Conservation (phyloP, 345 rosid genomes). For the Barbarea vulgaris region DNA sequence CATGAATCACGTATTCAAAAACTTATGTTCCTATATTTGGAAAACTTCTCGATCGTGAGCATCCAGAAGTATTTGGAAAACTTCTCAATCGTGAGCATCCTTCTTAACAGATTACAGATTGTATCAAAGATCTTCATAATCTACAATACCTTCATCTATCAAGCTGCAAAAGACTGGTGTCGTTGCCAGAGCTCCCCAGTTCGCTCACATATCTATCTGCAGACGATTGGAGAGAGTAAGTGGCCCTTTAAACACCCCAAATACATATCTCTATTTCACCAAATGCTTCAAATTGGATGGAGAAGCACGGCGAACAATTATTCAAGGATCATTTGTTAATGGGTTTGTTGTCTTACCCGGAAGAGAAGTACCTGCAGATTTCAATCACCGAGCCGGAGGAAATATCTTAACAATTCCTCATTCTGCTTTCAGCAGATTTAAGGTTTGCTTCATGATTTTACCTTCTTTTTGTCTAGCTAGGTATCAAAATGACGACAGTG, state of each 20-base stretch:
- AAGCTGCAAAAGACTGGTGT: background rate
- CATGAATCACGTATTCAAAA: no score
- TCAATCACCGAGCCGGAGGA: background rate
- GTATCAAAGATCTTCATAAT: background rate
- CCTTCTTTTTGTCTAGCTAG: no score
- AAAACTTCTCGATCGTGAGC: no score
- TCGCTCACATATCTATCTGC: background rate
- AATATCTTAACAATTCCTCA: background rate
- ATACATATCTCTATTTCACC: background rate
- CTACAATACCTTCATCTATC: accelerated
- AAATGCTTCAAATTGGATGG: background rate
- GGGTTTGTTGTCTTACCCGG: background rate
- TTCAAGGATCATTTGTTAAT: accelerated
- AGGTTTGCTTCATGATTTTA: background rate
- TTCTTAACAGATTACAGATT: background rate
- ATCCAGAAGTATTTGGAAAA: no score
- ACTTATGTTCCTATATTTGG: no score
- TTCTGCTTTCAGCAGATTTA: background rate
- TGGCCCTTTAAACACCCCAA: background rate
- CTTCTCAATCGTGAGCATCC: no score
- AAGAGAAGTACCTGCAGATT: background rate
- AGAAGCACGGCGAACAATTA: background rate
- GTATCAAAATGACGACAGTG: no score
- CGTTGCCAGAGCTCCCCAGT: background rate
- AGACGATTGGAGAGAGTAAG: background rate